A percentile compares a stretch with the other conserved stretches of the same genome.
These are phyloP conservation scores for Phialophora tarda DNA, from an alignment of 2,329 filamentous ascomycete genomes.

Conservation along the genomic window DNA sequence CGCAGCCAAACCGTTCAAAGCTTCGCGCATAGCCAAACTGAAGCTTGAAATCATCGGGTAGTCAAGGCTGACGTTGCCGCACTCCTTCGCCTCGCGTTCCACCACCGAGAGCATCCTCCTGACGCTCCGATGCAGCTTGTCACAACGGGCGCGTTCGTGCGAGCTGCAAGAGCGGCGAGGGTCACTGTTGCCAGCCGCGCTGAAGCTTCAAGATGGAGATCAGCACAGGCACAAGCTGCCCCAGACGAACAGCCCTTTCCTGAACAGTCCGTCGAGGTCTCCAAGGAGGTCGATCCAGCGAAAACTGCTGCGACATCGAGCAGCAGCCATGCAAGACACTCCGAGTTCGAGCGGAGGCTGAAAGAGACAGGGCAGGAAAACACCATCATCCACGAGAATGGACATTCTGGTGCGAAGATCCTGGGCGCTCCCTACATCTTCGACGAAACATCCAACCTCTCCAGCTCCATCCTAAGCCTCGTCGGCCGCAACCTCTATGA, in stretches of 20 bases:
- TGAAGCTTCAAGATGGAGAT: constrained; percentile 29
- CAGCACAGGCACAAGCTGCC: constrained; percentile 26
- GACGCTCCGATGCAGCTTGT: constrained; percentile 34
- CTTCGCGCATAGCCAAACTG: background rate
- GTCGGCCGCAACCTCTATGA: constrained; percentile 83
- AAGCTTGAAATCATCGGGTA: constrained; percentile 6
- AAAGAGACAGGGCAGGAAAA: constrained; percentile 25
- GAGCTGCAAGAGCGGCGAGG: constrained; percentile 26
- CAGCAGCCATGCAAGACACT: constrained; percentile 9
- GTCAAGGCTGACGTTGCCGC: background rate
- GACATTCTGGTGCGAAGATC: constrained; percentile 33
- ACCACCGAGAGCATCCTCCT: background rate
- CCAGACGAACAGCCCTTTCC: constrained; percentile 26
- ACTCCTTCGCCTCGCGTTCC: background rate
- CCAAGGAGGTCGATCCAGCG: constrained; percentile 34
- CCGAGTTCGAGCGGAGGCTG: constrained; percentile 19
- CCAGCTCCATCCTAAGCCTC: constrained; percentile 73
- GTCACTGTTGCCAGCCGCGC: constrained; percentile 3
- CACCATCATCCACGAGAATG: constrained; percentile 29
- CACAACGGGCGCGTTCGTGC: constrained; percentile 37
- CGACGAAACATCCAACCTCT: constrained; percentile 86
- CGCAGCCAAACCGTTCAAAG: background rate
- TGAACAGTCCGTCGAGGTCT: constrained; percentile 33
- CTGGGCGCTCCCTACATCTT: constrained; percentile 35
- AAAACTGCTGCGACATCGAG: constrained; percentile 31